Percentiles rank a stretch among this genome's conserved stretches.
Evolutionary conservation across 805 yeast genomes (phyloP).

Genomic region (Blastobotrys chiropterorum): DNA sequence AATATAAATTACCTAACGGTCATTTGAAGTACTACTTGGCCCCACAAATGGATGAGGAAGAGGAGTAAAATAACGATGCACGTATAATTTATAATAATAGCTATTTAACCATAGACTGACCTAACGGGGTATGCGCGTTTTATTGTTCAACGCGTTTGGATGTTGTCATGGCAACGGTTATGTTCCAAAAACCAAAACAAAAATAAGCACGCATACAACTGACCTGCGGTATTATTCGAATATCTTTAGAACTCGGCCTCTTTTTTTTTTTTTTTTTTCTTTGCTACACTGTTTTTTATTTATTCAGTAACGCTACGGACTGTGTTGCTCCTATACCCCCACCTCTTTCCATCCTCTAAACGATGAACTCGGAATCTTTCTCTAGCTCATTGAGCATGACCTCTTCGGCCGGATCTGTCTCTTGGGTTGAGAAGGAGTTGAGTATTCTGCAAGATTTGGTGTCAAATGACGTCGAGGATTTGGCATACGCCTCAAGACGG

Average conservation of each 20-base stretch:
- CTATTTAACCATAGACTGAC: background rate
- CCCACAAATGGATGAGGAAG: slow-evolving; percentile 94
- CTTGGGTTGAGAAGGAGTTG: slow-evolving; percentile 45
- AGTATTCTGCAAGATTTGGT: slow-evolving; percentile 36
- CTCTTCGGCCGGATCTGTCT: slow-evolving; percentile 39
- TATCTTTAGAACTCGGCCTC: too few species aligned
- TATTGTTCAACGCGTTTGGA: background rate
- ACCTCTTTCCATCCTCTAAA: background rate
- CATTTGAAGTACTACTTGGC: slow-evolving; percentile 93
- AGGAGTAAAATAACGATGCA: slow-evolving; percentile 23
- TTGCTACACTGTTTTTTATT: background rate
- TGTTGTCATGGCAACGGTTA: background rate
- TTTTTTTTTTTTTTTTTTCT: too few species aligned
- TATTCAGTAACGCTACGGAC: background rate
- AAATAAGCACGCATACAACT: background rate
- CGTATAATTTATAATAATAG: background rate
- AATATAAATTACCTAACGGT: slow-evolving; percentile 86
- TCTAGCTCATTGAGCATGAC: background rate
- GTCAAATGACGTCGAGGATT: slow-evolving; percentile 34
- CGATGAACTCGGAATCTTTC: background rate
- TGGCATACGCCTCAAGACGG: slow-evolving; percentile 35
- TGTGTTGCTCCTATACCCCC: background rate
- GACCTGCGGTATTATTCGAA: too few species aligned
- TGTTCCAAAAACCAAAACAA: background rate
- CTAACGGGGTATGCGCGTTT: background rate